A percentile compares a stretch with the other conserved stretches of the same genome.
phyloP scores from a whole-genome alignment of 176 grass and related monocot genomes.

The Miscanthus lutarioriparius region DNA sequence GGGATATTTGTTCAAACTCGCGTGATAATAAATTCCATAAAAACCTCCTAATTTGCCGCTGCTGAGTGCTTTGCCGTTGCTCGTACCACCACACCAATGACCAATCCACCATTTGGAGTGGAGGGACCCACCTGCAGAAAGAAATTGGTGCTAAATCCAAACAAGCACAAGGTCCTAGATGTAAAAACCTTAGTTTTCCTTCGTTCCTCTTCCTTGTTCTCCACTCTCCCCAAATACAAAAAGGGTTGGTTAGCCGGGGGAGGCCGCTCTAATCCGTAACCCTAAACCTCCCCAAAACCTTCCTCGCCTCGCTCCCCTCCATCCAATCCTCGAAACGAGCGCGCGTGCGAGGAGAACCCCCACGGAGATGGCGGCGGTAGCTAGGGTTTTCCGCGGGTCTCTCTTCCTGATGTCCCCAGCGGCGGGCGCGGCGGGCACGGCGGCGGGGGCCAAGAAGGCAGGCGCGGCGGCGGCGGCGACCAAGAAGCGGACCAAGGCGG shows the following conservation, averaged over 20 bases:
- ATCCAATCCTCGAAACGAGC: neutral
- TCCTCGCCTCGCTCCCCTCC: neutral
- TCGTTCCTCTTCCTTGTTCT: neutral
- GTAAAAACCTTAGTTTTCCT: neutral
- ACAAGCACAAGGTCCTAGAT: fast-evolving
- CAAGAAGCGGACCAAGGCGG: neutral
- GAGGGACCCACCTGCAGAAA: no score
- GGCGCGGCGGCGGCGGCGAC: neutral
- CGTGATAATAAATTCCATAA: conserved; percentile 1
- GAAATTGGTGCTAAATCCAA: neutral
- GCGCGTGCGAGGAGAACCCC: neutral
- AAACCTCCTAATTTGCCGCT: neutral
- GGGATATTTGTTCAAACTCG: neutral
- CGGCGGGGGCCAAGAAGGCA: neutral
- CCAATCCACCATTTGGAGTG: no score
- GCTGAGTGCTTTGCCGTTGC: neutral
- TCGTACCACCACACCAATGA: neutral
- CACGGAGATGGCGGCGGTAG: conserved; percentile 35
- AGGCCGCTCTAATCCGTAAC: conserved; percentile 20
- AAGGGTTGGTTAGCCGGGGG: neutral
- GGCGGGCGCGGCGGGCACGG: neutral
- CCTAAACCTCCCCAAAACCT: conserved; percentile 54
- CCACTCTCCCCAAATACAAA: conserved; percentile 23
- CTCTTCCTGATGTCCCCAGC: conserved; percentile 62
- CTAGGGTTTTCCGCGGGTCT: conserved; percentile 65